These are phyloP conservation scores for Psilocybe sp. DNA, from an alignment of 768 basidiomycete genomes.

Conservation along the genomic window DNA sequence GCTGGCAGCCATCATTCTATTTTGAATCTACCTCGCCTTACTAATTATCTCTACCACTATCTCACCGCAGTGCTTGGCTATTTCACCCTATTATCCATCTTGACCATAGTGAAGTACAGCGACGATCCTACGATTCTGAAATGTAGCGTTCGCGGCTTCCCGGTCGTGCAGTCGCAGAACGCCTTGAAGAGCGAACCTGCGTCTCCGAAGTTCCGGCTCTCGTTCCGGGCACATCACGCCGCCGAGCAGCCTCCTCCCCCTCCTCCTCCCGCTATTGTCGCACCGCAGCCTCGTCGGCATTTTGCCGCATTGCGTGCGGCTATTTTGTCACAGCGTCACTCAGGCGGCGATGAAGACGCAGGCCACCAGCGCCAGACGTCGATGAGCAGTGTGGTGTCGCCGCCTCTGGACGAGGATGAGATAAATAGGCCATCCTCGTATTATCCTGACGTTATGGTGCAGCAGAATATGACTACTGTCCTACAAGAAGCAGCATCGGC, in stretches of 20 bases:
- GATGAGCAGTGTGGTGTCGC: no score
- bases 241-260: no score
- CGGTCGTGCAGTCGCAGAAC: constrained; percentile 24
- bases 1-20: background rate
- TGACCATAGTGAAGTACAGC: constrained; percentile 34
- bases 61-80: constrained; percentile 52
- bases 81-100: constrained; percentile 44
- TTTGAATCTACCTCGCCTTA: background rate
- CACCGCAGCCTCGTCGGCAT: constrained; percentile 25
- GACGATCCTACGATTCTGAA: constrained; percentile 52
- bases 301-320: no score
- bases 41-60: constrained; percentile 3
- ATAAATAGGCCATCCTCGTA: no score
- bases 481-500: no score
- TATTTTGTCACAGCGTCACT: no score
- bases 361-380: no score
- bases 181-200: constrained; percentile 31
- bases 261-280: constrained; percentile 34
- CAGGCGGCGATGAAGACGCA: no score
- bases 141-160: constrained; percentile 44
- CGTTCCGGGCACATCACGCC: constrained; percentile 27
- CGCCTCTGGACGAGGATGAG: no score
- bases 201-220: constrained; percentile 25
- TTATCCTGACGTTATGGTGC: no score
- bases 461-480: no score